A percentile compares a stretch with the other conserved stretches of the same genome.
Conservation (phyloP, 805 yeast genomes). For the Nakazawaea holstii region DNA sequence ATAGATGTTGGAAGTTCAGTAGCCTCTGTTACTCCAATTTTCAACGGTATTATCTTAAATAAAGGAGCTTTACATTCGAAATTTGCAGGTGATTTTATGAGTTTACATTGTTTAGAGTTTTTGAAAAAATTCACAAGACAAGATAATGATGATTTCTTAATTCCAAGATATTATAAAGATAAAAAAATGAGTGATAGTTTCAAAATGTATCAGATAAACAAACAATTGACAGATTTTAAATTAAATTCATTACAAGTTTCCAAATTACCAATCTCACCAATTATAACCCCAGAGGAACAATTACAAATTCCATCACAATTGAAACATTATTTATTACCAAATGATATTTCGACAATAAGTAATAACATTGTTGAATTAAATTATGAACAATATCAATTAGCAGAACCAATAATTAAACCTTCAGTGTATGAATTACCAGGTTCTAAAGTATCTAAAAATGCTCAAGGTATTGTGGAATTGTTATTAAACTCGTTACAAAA, state of each 20-base stretch:
- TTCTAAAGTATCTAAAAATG: slow-evolving; percentile 40
- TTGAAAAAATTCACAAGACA: slow-evolving; percentile 30
- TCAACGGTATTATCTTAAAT: slow-evolving; percentile 65
- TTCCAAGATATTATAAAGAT: slow-evolving; percentile 25
- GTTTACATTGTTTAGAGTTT: slow-evolving; percentile 52
- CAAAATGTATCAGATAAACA: slow-evolving; percentile 31
- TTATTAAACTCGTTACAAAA: slow-evolving; percentile 39
- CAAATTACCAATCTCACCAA: slow-evolving; percentile 22
- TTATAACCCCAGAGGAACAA: slow-evolving; percentile 23
- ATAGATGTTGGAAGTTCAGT: slow-evolving; percentile 74
- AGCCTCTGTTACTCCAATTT: slow-evolving; percentile 68
- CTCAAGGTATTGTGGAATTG: slow-evolving; percentile 40
- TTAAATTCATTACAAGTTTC: slow-evolving; percentile 24
- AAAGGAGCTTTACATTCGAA: slow-evolving; percentile 63
- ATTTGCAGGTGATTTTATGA: slow-evolving; percentile 82
- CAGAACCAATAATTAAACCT: slow-evolving; percentile 74
- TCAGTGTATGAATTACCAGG: slow-evolving; percentile 37
- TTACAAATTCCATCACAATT: slow-evolving; percentile 31
- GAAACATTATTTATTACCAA: slow-evolving; percentile 56
- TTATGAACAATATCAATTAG: slow-evolving; percentile 45
- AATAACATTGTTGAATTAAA: slow-evolving; percentile 37
- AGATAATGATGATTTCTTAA: slow-evolving; percentile 28
- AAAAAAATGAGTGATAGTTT: slow-evolving; percentile 28
- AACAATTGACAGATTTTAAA: slow-evolving; percentile 45
- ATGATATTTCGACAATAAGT: slow-evolving; percentile 24